phyloP scores from a whole-genome alignment of 345 rosid species.

The Citrus inodora region DNA sequence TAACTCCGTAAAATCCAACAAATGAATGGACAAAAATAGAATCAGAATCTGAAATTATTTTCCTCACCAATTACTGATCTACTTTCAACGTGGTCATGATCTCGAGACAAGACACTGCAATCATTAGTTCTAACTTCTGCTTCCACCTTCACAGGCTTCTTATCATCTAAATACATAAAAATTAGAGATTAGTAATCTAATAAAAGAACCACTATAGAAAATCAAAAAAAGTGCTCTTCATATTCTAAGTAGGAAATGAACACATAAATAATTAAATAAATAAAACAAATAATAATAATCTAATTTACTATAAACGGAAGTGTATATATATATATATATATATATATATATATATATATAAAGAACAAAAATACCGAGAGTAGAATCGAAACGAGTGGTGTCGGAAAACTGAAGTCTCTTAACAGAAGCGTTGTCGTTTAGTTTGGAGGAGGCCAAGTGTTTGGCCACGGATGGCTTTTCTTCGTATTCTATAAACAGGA shows the following conservation, averaged over 20 bases:
- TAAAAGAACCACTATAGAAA: not conserved
- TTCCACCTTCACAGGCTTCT: not conserved
- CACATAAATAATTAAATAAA: no score
- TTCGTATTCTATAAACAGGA: constrained; percentile 21
- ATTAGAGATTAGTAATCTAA: no score
- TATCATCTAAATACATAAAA: not conserved
- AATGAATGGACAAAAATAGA: not conserved
- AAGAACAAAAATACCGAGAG: constrained; percentile 27
- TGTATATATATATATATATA: no score
- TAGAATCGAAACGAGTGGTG: constrained; percentile 57
- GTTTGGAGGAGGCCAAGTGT: not conserved
- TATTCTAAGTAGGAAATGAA: no score
- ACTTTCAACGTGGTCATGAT: not conserved
- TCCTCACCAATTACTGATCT: not conserved
- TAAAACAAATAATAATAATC: no score
- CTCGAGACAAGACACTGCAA: not conserved
- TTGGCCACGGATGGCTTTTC: constrained; percentile 11
- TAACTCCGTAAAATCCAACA: not conserved
- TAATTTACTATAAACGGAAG: no score
- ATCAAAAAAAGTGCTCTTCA: no score
- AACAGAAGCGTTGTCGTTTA: constrained; percentile 16
- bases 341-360: no score
- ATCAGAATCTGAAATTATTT: not conserved
- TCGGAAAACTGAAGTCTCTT: constrained; percentile 30
- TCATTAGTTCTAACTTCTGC: not conserved